A percentile compares a stretch with the other conserved stretches of the same genome.
phyloP scores from a whole-genome alignment of 2,329 filamentous ascomycete species.

The Blumeriella jaapii region DNA sequence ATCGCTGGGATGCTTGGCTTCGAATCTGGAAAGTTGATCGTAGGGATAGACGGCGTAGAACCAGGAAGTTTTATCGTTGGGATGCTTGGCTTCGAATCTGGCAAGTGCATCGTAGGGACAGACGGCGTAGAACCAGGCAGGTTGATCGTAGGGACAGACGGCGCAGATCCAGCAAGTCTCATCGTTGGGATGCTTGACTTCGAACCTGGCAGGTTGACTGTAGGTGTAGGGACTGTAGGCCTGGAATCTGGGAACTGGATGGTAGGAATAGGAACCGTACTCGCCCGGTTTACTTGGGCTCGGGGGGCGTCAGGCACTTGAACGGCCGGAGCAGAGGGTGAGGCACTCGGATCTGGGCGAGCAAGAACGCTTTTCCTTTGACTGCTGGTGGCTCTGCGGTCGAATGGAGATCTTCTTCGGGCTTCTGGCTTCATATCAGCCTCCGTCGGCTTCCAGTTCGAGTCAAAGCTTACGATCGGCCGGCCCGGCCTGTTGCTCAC shows the following conservation, averaged over 20 bases:
- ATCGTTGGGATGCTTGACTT: too few relatives aligned
- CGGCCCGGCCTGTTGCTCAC: slow-evolving; percentile 85
- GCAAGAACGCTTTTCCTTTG: slow-evolving; percentile 21
- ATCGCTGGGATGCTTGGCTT: slow-evolving; percentile 15
- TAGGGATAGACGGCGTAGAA: slow-evolving; percentile 9
- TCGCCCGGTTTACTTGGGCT: slow-evolving; percentile 33
- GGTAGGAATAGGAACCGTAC: slow-evolving; percentile 35
- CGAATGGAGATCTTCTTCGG: slow-evolving; percentile 25
- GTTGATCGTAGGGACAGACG: too few relatives aligned
- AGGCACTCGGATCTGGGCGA: slow-evolving; percentile 22
- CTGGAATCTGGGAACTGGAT: slow-evolving; percentile 37
- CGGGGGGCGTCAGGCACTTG: slow-evolving; percentile 31
- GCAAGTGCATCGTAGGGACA: slow-evolving; percentile 27
- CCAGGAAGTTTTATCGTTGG: slow-evolving; percentile 13
- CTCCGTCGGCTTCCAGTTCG: slow-evolving; percentile 58
- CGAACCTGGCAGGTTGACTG: too few relatives aligned
- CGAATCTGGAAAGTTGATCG: slow-evolving; percentile 18
- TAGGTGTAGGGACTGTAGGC: too few relatives aligned
- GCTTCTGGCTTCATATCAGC: slow-evolving; percentile 56
- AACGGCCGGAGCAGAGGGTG: slow-evolving; percentile 28
- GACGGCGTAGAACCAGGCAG: too few relatives aligned
- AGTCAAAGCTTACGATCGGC: slow-evolving; percentile 95
- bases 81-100: slow-evolving; percentile 27
- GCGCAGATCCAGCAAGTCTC: too few relatives aligned
- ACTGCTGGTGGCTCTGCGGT: slow-evolving; percentile 15